These are phyloP conservation scores for Cenchrus fungigraminus DNA, from an alignment of 176 grass and related monocot genomes.

Conservation along the genomic window DNA sequence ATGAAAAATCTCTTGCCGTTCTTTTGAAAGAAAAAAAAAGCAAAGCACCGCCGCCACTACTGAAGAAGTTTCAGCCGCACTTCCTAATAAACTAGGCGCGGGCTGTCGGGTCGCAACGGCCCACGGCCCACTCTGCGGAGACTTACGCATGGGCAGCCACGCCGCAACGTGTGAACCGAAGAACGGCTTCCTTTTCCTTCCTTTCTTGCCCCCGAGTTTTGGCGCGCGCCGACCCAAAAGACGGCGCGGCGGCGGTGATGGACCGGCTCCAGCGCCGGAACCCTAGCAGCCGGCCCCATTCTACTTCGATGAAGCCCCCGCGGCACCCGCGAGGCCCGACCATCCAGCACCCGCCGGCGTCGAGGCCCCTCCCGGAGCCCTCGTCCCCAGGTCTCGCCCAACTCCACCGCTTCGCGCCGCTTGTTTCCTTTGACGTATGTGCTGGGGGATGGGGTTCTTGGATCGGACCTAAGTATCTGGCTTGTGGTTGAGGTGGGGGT, in stretches of 20 bases:
- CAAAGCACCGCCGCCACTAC: no score
- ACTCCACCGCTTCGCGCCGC: neutral
- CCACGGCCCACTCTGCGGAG: no score
- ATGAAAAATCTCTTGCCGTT: no score
- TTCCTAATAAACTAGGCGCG: no score
- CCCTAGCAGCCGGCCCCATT: conserved; percentile 26
- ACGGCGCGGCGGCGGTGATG: conserved; percentile 42
- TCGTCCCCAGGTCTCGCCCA: conserved; percentile 41
- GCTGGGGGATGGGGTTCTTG: neutral
- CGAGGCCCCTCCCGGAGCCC: conserved; percentile 23
- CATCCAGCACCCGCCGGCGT: neutral
- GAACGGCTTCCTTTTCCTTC: no score
- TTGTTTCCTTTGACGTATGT: neutral
- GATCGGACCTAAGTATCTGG: neutral
- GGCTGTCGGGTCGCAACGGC: no score
- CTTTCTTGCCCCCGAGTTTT: conserved; percentile 38
- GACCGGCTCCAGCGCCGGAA: conserved; percentile 47
- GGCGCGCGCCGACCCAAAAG: conserved; percentile 38
- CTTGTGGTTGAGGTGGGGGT: conserved; percentile 17
- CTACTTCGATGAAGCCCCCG: conserved; percentile 36
- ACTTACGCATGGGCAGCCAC: no score
- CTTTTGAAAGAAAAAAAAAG: no score
- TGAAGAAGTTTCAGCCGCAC: no score
- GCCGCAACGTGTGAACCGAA: no score
- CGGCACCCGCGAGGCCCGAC: neutral